Evolutionary conservation across 306 rosid species (phyloP).

Genomic region (Ormosia semicastrata): DNA sequence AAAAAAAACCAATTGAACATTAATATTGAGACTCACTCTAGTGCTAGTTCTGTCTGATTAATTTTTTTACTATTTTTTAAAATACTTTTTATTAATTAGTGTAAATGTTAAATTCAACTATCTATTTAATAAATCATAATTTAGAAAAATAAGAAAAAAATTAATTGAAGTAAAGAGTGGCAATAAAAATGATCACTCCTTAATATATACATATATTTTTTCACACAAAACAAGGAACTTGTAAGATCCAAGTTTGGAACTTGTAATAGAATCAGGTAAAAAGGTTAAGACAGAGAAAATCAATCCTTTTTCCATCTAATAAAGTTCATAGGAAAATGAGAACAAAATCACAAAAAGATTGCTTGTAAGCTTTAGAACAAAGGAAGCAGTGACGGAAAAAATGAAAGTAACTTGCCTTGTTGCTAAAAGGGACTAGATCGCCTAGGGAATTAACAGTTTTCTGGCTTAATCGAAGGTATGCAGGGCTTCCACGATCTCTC

Average conservation of each 20-base stretch:
- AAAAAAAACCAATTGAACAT: neutral
- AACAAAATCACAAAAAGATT: neutral
- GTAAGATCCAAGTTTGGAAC: neutral
- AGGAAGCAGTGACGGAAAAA: neutral
- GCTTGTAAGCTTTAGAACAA: neutral
- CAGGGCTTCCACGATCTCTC: constrained; percentile 71
- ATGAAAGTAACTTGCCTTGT: constrained; percentile 45
- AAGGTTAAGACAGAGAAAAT: neutral
- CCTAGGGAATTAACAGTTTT: constrained; percentile 61
- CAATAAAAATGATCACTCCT: neutral
- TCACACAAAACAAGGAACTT: too few relatives aligned
- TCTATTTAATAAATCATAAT: too few relatives aligned
- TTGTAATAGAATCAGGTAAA: neutral
- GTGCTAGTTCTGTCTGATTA: too few relatives aligned
- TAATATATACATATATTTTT: too few relatives aligned
- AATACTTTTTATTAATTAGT: too few relatives aligned
- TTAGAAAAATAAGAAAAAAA: too few relatives aligned
- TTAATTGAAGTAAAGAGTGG: too few relatives aligned
- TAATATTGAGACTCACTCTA: too few relatives aligned
- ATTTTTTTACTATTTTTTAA: too few relatives aligned
- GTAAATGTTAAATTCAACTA: neutral
- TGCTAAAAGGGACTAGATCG: constrained; percentile 72
- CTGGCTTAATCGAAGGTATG: constrained; percentile 64
- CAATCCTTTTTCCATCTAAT: neutral
- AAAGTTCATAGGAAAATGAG: neutral